Percentiles rank a stretch among this genome's conserved stretches.
These are phyloP conservation scores for Neurospora sp. DNA, from an alignment of 495 filamentous ascomycete species.

Conservation along the genomic window DNA sequence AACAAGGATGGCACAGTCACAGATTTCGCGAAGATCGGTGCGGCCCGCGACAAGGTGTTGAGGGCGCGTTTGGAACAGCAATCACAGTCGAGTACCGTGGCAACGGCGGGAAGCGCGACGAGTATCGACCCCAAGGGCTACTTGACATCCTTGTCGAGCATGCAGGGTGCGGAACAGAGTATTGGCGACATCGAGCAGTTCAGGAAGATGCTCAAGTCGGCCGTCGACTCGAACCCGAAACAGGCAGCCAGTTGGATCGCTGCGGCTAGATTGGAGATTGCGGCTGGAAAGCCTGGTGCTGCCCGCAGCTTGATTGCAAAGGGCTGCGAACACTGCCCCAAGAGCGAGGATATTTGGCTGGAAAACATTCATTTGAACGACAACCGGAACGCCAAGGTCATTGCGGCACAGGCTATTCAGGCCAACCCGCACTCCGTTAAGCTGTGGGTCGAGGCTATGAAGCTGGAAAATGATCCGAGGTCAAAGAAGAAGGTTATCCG, in stretches of 20 bases:
- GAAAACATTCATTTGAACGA: slow-evolving; percentile 91
- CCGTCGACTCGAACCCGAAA: slow-evolving; percentile 89
- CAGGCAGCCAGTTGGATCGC: slow-evolving; percentile 97
- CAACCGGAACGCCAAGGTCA: slow-evolving; percentile 84
- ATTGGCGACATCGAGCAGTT: slow-evolving; percentile 94
- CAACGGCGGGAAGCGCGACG: slow-evolving; percentile 70
- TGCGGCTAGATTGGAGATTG: slow-evolving; percentile 80
- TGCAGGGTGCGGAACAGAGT: slow-evolving; percentile 69
- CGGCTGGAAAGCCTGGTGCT: slow-evolving; percentile 80
- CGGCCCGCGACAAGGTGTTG: slow-evolving; percentile 86
- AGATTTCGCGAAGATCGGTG: slow-evolving; percentile 96
- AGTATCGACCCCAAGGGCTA: slow-evolving; percentile 95
- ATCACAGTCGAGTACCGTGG: slow-evolving; percentile 57
- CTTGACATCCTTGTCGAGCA: slow-evolving; percentile 75
- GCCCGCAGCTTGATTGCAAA: slow-evolving; percentile 75
- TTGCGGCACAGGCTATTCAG: slow-evolving; percentile 89
- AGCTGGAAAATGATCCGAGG: slow-evolving; percentile 66
- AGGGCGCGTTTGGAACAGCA: slow-evolving; percentile 86
- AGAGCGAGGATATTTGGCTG: slow-evolving; percentile 90
- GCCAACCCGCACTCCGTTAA: slow-evolving; percentile 79
- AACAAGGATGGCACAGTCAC: slow-evolving; percentile 76
- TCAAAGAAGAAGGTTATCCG: slow-evolving; percentile 85
- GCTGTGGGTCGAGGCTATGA: slow-evolving; percentile 93
- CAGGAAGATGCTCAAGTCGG: slow-evolving; percentile 84
- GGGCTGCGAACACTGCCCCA: slow-evolving; percentile 83